Base-by-base conservation (phyloP, 352 stramenopile species). In the Peronospora tabacina region DNA sequence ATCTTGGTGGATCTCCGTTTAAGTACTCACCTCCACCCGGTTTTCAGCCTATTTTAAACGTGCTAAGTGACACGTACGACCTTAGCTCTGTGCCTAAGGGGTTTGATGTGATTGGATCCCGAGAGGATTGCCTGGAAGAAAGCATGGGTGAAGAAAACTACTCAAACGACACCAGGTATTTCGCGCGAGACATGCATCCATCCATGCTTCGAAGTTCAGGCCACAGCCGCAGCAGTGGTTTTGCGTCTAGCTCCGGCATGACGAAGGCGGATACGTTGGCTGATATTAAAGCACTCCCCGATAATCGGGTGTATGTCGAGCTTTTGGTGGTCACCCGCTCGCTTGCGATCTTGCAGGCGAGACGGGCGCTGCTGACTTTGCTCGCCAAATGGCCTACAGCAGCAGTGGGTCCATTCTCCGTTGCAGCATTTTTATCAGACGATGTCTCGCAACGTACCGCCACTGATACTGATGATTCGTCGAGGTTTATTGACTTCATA, bases 71-170 rank as follows among this genome's bases (percentile, higher is more conserved):
- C 11, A 64, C 53, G 1, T 49, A 24, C 20, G 65, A 69, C n/a
- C 50, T 88, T 12, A 63, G 56, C 37, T 70, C 68, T 5, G 54
- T 86, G 1, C 73, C 77, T 10, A 82, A 75, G 42, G 81, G 81
- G 3, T 91, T 91, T 37, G 64, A 65, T 20, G 76, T 91, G 5
- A 83, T 90, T 54, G 83, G 83, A n/a, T 68, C 63, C 16, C 66
- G 78, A 49, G 81, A 91, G 61, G 80, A 94, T 45, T 89, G 78
- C 15, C 49, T 94, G 15, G 82, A 94, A 63, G 84, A 94, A 60
- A 78, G 55, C 13, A 69, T 90, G 48, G 84, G 81, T 17, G 84
- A 94, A 54, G 84, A 94, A 45, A 82, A 83, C 44, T 94, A 90
- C 52, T 68, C 75, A 0, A 86, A 58, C 40, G 84, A 94, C 22